Evolutionary conservation across 2,329 filamentous ascomycete species (phyloP), one percentile per base, ranked within the genome.

Genomic region (Monosporascus sp.): DNA sequence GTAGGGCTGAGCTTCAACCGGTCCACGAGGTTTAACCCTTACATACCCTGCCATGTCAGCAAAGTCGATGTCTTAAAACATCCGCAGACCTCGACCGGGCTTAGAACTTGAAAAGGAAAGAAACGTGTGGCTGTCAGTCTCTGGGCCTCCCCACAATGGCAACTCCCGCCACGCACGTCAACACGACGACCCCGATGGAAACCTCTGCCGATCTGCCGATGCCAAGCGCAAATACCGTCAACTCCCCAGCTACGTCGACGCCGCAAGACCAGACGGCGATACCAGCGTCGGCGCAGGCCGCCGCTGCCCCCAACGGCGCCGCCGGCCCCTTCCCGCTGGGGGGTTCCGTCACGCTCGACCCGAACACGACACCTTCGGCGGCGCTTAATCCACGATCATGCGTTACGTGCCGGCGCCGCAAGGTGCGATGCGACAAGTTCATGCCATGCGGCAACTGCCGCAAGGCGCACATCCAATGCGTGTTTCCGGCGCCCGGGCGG

Each of bases 391-490:
- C 67, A 8, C 60, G 67, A 43, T 75, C 73, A 25, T 81, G 78
- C 58, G 73, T 80, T 17, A 80, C 77, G 27, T 81, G 78, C 61
- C 68, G 79, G 3, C 70, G 73, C 46, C 71, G 81, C 45, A 85
- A 85, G 63, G 88, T 91, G 51, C 86, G 87, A 63, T 91, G 88
- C 75, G 86, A 91, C 73, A 90, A 90, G 73, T 78, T 82, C 62
- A 83, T 89, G 75, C 85, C 87, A 17, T 91, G 88, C 68, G 83
- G 83, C 61, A 90, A 91, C 67, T 91, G 88, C 67, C 80, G 81
- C 43, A 82, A 85, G 58, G 85, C 85, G 41, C 75, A 84, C 60
- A 87, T 87, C 53, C 81, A 86, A 60, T 91, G 88, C 68, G 73
- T 89, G 48, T 91, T 89, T 64, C 88, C 88, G 1, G 84, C 86